phyloP scores from a whole-genome alignment of 495 filamentous ascomycete species.

The Darksidea phi region DNA sequence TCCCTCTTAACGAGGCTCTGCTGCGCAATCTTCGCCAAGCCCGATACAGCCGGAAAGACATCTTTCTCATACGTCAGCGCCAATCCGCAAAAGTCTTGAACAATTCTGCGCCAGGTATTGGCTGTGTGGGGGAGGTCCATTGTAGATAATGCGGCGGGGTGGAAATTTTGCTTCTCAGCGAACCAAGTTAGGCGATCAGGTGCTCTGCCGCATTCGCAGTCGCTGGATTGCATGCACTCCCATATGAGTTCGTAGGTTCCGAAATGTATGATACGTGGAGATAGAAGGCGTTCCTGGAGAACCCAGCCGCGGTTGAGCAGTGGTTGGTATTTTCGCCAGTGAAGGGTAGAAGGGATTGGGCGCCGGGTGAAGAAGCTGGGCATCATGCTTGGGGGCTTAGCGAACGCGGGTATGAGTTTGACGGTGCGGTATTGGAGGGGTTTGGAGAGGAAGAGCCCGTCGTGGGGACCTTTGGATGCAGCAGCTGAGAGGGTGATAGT shows the following conservation, averaged over 20 bases:
- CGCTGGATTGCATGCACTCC: constrained; percentile 5
- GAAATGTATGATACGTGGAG: constrained; percentile 17
- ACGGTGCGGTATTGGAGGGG: neutral
- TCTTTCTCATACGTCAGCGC: neutral
- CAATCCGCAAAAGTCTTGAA: constrained; percentile 3
- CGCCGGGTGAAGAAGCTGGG: neutral
- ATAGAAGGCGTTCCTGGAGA: constrained; percentile 20
- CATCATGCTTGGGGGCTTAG: neutral
- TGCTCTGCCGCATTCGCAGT: constrained; percentile 3
- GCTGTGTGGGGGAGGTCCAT: neutral
- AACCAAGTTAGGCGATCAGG: neutral
- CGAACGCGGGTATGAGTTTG: neutral
- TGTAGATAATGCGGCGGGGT: neutral
- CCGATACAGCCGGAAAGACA: constrained; percentile 17
- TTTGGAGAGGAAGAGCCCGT: constrained; percentile 6
- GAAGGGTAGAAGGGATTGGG: neutral
- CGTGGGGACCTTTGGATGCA: neutral
- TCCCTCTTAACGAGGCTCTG: neutral
- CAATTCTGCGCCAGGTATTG: neutral
- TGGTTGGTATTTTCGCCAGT: constrained; percentile 1
- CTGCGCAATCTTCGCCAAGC: constrained; percentile 7
- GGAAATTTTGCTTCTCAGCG: neutral
- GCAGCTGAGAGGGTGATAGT: constrained; percentile 14
- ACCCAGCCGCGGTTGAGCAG: constrained; percentile 19
- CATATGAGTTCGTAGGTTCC: constrained; percentile 13